Evolutionary conservation across 208 protist species (phyloP).

Genomic region (Borovskyia barvae): DNA sequence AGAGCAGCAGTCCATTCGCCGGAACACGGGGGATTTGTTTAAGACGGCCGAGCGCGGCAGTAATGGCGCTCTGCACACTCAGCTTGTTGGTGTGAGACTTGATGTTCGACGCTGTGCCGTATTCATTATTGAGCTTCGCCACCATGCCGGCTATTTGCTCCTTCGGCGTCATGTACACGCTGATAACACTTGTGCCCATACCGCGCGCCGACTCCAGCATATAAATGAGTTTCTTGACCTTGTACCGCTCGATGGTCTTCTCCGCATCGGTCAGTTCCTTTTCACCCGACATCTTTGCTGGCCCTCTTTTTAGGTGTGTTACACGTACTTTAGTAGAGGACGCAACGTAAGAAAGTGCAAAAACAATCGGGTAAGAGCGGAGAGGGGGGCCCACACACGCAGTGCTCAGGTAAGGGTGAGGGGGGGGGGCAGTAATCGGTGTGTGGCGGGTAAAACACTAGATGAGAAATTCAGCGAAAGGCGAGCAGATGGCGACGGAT

Average conservation of each 20-base stretch:
- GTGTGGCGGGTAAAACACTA: no score
- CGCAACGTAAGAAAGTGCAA: neutral
- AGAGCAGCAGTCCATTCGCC: slow-evolving; percentile 98
- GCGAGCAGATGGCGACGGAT: no score
- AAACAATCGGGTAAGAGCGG: neutral
- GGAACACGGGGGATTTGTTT: slow-evolving; percentile 94
- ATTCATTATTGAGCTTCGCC: slow-evolving; percentile 99
- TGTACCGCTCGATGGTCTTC: slow-evolving; percentile 98
- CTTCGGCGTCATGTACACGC: slow-evolving; percentile 98
- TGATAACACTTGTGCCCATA: slow-evolving; percentile 99
- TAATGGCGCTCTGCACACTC: slow-evolving; percentile 91
- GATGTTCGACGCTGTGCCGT: slow-evolving; percentile 99
- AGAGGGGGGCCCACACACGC: no score
- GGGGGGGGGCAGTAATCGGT: no score
- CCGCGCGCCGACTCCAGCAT: slow-evolving; percentile 97
- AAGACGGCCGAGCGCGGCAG: slow-evolving; percentile 85
- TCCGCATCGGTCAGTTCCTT: slow-evolving; percentile 86
- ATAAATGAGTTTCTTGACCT: slow-evolving; percentile 99
- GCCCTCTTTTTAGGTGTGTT: neutral
- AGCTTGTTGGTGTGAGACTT: slow-evolving; percentile 99
- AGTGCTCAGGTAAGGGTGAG: no score
- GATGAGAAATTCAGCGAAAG: no score
- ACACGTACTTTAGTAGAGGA: neutral
- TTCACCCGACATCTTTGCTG: slow-evolving; percentile 26
- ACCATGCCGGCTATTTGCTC: slow-evolving; percentile 97